These are phyloP conservation scores for Lasiodiplodia hormozganensis DNA, from an alignment of 2,329 filamentous ascomycete genomes.

Conservation along the genomic window DNA sequence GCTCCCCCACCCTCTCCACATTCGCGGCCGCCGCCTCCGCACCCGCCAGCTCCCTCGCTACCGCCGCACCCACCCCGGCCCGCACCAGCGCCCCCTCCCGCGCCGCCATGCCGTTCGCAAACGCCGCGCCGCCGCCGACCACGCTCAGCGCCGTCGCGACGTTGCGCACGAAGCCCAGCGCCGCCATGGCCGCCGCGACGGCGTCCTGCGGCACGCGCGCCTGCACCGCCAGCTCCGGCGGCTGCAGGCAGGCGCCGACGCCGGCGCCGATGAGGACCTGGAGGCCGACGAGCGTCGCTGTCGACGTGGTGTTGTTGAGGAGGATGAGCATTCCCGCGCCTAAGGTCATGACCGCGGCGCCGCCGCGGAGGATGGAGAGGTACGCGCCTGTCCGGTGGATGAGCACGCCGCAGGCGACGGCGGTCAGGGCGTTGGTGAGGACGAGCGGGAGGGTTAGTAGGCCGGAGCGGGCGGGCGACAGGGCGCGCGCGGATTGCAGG, in stretches of 20 bases:
- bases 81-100: slow-evolving; percentile 41
- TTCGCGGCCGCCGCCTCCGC: slow-evolving; percentile 64
- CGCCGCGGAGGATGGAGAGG: slow-evolving; percentile 46
- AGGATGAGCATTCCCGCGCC: slow-evolving; percentile 46
- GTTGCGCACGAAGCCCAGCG: slow-evolving; percentile 56
- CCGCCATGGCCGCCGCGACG: slow-evolving; percentile 59
- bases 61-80: slow-evolving; percentile 58
- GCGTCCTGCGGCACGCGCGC: slow-evolving; percentile 58
- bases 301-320: slow-evolving; percentile 39
- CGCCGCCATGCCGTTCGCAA: slow-evolving; percentile 64
- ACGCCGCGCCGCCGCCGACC: slow-evolving; percentile 58
- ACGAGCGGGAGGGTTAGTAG: slow-evolving; percentile 67
- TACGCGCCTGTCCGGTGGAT: slow-evolving; percentile 55
- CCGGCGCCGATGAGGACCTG: slow-evolving; percentile 61
- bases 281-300: slow-evolving; percentile 52
- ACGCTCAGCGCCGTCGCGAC: slow-evolving; percentile 56
- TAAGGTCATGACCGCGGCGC: slow-evolving; percentile 41
- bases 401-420: slow-evolving; percentile 55
- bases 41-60: slow-evolving; percentile 59
- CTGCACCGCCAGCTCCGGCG: slow-evolving; percentile 64
- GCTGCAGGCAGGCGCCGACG: slow-evolving; percentile 59
- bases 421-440: slow-evolving; percentile 62
- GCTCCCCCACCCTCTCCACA: slow-evolving; percentile 59
- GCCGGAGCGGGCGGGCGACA: slow-evolving; percentile 65
- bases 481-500: slow-evolving; percentile 71